These are phyloP conservation scores for Adansonia madagascariensis DNA, from an alignment of 441 rosid species.

Conservation along the genomic window DNA sequence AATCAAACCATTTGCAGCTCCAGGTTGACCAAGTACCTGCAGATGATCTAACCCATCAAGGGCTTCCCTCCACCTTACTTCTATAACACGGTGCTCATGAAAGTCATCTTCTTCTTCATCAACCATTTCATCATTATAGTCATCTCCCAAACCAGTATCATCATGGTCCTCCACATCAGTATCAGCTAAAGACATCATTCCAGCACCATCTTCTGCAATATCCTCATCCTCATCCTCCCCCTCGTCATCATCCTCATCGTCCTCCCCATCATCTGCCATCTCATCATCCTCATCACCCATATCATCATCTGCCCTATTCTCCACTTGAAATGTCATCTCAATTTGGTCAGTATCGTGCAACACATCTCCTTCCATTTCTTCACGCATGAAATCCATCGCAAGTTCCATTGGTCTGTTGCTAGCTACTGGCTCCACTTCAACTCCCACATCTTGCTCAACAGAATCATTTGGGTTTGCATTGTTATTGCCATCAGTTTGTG, in stretches of 20 bases:
- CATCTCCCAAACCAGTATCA: constrained; percentile 92
- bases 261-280: constrained; percentile 89
- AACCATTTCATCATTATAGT: constrained; percentile 88
- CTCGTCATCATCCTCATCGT: constrained; percentile 81
- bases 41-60: constrained; percentile 93
- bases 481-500: constrained; percentile 52
- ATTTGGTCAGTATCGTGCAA: constrained; percentile 65
- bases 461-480: constrained; percentile 54
- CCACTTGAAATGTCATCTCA: constrained; percentile 81
- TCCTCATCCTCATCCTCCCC: constrained; percentile 87
- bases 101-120: constrained; percentile 98
- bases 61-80: constrained; percentile 96
- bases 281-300: constrained; percentile 97
- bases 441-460: constrained; percentile 72
- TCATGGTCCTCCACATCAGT: constrained; percentile 97
- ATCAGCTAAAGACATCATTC: constrained; percentile 91
- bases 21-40: constrained; percentile 92
- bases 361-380: constrained; percentile 77
- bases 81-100: constrained; percentile 86
- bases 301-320: constrained; percentile 87
- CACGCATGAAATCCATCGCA: constrained; percentile 88
- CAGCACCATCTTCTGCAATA: constrained; percentile 93
- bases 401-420: constrained; percentile 62
- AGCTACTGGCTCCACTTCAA: constrained; percentile 61
- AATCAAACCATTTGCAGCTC: constrained; percentile 68